Evolutionary conservation across 169 alveolate genomes (phyloP).

Genomic region (Toxoplasma gondii): DNA sequence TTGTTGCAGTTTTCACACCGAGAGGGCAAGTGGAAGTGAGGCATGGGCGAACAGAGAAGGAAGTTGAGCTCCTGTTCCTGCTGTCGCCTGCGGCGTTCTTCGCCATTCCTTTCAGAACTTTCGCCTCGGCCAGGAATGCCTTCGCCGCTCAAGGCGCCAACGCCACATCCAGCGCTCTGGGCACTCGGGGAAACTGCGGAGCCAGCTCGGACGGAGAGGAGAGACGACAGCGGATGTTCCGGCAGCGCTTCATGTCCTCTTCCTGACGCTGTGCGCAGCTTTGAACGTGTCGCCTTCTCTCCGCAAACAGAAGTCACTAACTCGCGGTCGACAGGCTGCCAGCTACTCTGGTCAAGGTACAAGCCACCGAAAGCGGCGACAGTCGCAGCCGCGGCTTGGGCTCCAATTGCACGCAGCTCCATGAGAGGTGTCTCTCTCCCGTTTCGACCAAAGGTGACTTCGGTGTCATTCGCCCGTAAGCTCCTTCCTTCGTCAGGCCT

Average conservation of each 20-base stretch:
- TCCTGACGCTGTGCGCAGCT: too few relatives aligned
- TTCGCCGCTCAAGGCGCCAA: neutral
- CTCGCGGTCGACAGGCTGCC: neutral
- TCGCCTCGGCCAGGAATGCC: neutral
- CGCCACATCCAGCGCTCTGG: neutral
- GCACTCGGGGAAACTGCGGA: neutral
- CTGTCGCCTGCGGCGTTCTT: neutral
- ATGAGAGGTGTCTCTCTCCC: neutral
- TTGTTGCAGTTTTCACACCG: neutral
- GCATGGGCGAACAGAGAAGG: neutral
- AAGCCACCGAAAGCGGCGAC: neutral
- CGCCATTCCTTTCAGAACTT: neutral
- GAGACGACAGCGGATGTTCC: neutral
- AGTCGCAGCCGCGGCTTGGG: slow-evolving; percentile 34
- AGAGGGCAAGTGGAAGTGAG: slow-evolving; percentile 18
- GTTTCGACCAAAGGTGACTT: neutral
- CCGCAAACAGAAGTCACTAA: neutral
- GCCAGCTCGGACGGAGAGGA: neutral
- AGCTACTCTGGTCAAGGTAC: neutral
- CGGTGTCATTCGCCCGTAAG: neutral
- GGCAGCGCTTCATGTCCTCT: neutral
- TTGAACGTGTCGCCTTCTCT: neutral
- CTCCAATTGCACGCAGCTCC: neutral
- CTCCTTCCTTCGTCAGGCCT: neutral
- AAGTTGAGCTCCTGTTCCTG: slow-evolving; percentile 7